Evolutionary conservation across 2,329 filamentous ascomycete species (phyloP).

Genomic region (Xylaria sp.): DNA sequence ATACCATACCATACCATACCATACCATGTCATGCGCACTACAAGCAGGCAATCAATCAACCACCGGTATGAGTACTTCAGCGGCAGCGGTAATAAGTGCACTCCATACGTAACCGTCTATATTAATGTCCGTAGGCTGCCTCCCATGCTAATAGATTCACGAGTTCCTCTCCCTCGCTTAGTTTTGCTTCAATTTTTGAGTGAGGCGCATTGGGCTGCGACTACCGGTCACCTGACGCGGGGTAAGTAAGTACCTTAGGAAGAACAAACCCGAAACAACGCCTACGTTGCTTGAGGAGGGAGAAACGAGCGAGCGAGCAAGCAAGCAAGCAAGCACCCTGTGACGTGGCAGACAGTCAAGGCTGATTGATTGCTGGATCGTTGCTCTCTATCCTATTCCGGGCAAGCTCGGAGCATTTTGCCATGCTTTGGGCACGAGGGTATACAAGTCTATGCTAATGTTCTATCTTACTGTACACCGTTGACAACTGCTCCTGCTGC

Average conservation of each 20-base stretch:
- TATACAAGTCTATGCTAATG: conserved; percentile 17
- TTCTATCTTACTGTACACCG: conserved; percentile 30
- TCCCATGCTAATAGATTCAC: not conserved
- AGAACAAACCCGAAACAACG: conserved; percentile 9
- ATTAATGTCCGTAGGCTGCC: conserved; percentile 14
- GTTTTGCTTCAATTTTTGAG: not conserved
- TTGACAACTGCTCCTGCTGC: conserved; percentile 23
- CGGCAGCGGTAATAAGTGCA: too few relatives aligned
- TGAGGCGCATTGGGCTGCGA: conserved; percentile 1
- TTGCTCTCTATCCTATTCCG: not conserved
- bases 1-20: too few relatives aligned
- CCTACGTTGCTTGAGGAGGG: not conserved
- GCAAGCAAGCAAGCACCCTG: not conserved
- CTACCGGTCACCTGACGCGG: not conserved
- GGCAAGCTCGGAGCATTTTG: not conserved
- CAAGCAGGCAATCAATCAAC: too few relatives aligned
- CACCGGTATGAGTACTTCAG: not conserved
- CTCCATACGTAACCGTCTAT: conserved; percentile 13
- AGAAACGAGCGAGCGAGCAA: too few relatives aligned
- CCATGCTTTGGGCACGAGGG: not conserved
- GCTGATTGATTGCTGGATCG: too few relatives aligned
- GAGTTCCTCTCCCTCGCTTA: not conserved
- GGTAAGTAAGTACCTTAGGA: too few relatives aligned
- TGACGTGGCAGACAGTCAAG: not conserved
- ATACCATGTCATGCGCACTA: too few relatives aligned